Evolutionary conservation across 1,284 basidiomycete species (phyloP), one percentile per base, ranked within the genome.

Genomic region (Boletus holoroseus): DNA sequence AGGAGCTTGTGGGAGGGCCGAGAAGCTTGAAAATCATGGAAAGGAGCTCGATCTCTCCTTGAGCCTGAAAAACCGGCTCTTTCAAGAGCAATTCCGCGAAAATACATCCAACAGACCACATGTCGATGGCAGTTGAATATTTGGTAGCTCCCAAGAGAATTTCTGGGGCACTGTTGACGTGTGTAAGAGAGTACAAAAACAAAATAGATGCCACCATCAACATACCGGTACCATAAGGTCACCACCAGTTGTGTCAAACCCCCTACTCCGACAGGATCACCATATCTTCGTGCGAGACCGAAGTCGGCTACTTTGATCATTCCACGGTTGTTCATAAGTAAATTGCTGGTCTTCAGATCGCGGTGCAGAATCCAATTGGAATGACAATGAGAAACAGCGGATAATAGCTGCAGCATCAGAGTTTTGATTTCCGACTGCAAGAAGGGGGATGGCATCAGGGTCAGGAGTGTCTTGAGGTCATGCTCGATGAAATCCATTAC

Each of bases 401-500:
- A 93, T n/a, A 99, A 72, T 5, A 99, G 75, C 69, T 99, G 96
- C 20, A 87, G 71, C 83, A 98, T 83, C 47, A 99, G 74, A 0
- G 94, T 98, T 77, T 99, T 99, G 73, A 98, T 89, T 72, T 99
- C 96, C 32, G 93, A 96, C 67, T 94, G 92, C 26, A 97, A 73
- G 72, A 99, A 99, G 0, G 95, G 93, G 34, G 87, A 82, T 1
- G 92, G 90, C 93, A 97, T 97, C 55, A 91, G 76, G 11, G 87
- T 89, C 49, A 99, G 78, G 44, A 99, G 78, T 1, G 94, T 91
- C 72, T 99, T 99, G 65, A 99, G 84, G 68, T 99, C 95, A 69
- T 99, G 96, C 71, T 99, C 96, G 66, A 99, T 94, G 66, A 99
- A 99, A 64, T 98, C 95, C 94, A 98, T 98, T 28, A 97, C 94